phyloP scores from a whole-genome alignment of 176 grass and related monocot species.

The Saccharum officinarum region DNA sequence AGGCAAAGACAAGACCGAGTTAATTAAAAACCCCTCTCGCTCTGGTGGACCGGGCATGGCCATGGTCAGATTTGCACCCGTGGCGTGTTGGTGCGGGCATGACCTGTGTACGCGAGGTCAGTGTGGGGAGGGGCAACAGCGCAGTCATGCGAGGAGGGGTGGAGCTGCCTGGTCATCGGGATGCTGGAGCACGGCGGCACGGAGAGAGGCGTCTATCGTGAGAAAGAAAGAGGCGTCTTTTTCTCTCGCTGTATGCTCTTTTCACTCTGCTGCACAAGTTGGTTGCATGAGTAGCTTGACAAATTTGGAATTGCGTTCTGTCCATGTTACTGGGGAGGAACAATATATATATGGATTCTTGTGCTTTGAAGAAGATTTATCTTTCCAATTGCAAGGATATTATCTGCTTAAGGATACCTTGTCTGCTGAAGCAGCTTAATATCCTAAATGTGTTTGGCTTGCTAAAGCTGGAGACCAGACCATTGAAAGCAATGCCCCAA shows the following conservation, averaged over 20 bases:
- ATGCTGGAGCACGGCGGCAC: too few relatives aligned
- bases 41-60: too few relatives aligned
- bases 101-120: too few relatives aligned
- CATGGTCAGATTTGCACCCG: too few relatives aligned
- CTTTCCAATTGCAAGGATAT: background rate
- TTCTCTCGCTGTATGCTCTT: background rate
- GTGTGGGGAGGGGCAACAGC: too few relatives aligned
- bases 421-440: background rate
- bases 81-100: too few relatives aligned
- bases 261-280: background rate
- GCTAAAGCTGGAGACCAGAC: background rate
- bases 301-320: background rate
- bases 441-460: background rate
- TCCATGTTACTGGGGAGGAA: background rate
- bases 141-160: too few relatives aligned
- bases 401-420: constrained; percentile 1
- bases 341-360: background rate
- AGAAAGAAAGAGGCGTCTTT: background rate
- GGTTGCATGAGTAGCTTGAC: background rate
- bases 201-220: too few relatives aligned
- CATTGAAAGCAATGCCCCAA: background rate
- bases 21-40: too few relatives aligned
- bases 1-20: too few relatives aligned
- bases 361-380: background rate
- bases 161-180: too few relatives aligned